Base-by-base conservation (phyloP, 2,329 filamentous ascomycete genomes). In the Aspergillus fischeri region DNA sequence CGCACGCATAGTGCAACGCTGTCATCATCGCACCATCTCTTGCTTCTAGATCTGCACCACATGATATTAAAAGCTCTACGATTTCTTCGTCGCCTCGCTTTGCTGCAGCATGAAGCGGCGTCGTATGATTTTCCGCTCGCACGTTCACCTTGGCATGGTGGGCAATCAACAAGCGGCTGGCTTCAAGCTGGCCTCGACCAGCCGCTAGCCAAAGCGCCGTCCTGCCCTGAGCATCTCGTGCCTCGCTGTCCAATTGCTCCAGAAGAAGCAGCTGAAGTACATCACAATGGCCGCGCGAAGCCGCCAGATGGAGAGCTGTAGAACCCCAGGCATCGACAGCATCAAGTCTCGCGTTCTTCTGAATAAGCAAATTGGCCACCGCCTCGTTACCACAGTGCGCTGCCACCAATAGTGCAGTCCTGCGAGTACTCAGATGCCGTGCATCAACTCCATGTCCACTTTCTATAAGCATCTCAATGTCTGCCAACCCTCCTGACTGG, bases 341-440 rank as follows among this genome's bases (percentile, higher is more conserved):
- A 54, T 70, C 61, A 10, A 71, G 49, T n/a, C 64, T 65, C 10
- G 73, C 73, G 32, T 68, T 66, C 29, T 64, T 58, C 28, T 69
- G 63, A 11, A 76, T 64, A 14, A 76, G 55, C 11, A 74, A 53
- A 32, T 67, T 64, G 20, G 73, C 69, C 14, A 75, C 62, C 45
- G 70, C 70, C 20, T 71, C 70, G 29, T 72, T 71, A 9, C 73
- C 74, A 59, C 73, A 76, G 55, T 77, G 73, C 6, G 73, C 67
- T 51, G 75, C 74, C 44, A 77, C 72, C 5, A 72, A 62, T 11
- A 77, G 65, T 14, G 74, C 73, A 42, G 67, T 77, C 49, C 72
- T 64, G n/a, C 68, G 65, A 2, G 72, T 70, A 47, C 60, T 52
- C 9, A 62, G 51, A 57, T 76, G 70, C 7, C 67, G 58, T 48